A percentile compares a stretch with the other conserved stretches of the same genome.
These are phyloP conservation scores for Apophysomyces sp. DNA, from an alignment of 371 early-diverging fungal species.

Conservation along the genomic window DNA sequence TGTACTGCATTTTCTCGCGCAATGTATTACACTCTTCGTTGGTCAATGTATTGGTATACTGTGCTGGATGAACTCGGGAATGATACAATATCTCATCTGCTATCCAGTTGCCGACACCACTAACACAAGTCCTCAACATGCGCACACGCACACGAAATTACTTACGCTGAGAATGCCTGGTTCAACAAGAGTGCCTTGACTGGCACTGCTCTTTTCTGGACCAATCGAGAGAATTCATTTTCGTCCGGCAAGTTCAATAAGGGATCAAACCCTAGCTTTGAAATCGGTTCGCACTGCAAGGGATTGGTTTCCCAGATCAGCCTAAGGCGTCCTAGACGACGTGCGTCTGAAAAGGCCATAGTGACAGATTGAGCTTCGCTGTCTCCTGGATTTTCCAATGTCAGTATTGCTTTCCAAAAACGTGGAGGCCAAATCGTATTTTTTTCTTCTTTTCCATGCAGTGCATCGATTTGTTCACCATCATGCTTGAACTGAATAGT, in stretches of 20 bases:
- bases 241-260: conserved; percentile 40
- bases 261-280: conserved; percentile 64
- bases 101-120: conserved; percentile 5
- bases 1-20: conserved; percentile 36
- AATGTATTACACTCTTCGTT: conserved; percentile 37
- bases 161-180: conserved; percentile 53
- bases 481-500: background rate
- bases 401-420: conserved; percentile 7
- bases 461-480: background rate
- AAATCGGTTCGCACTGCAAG: conserved; percentile 40
- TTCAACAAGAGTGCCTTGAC: conserved; percentile 63
- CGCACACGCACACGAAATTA: background rate
- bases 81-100: conserved; percentile 11
- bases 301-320: conserved; percentile 44
- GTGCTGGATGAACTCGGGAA: conserved; percentile 16
- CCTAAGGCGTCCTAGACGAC: conserved; percentile 52
- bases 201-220: conserved; percentile 39
- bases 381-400: background rate
- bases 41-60: conserved; percentile 44
- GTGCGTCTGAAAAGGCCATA: conserved; percentile 56
- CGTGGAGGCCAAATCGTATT: conserved; percentile 6
- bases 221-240: conserved; percentile 28
- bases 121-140: background rate
- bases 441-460: conserved; percentile 18
- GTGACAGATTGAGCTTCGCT: conserved; percentile 11